Percentiles rank a stretch among this genome's conserved stretches.
Conservation (phyloP, 2,329 filamentous ascomycete species). For the Arthrobotrys iridis region DNA sequence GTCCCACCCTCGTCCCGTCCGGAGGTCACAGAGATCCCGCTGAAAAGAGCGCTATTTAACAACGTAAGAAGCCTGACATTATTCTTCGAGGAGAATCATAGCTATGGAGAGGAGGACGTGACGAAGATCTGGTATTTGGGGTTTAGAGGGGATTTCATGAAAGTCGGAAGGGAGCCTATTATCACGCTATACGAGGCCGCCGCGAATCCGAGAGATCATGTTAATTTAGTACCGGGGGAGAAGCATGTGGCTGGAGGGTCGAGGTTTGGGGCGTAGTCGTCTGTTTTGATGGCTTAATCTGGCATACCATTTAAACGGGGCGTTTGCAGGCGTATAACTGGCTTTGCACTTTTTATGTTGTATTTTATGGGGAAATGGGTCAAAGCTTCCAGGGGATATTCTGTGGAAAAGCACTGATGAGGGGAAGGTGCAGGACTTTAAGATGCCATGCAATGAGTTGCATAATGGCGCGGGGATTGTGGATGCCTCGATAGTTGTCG, state of each 20-base stretch:
- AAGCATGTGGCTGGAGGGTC: slow-evolving; percentile 38
- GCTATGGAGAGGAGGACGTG: slow-evolving; percentile 77
- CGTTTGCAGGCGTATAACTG: background rate
- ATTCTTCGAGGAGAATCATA: slow-evolving; percentile 90
- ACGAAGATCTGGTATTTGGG: slow-evolving; percentile 83
- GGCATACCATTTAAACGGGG: too few species aligned
- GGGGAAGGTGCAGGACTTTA: too few species aligned
- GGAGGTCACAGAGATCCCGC: slow-evolving; percentile 85
- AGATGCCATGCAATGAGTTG: too few species aligned
- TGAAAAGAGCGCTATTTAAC: slow-evolving; percentile 88
- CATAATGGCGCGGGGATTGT: too few species aligned
- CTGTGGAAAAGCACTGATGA: too few species aligned
- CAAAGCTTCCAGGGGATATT: too few species aligned
- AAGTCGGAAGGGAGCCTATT: slow-evolving; percentile 80
- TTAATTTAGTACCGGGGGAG: slow-evolving; percentile 59
- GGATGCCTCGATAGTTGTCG: too few species aligned
- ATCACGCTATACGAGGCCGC: slow-evolving; percentile 94
- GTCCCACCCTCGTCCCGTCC: slow-evolving; percentile 64
- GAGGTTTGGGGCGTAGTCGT: slow-evolving; percentile 34
- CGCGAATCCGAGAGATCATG: slow-evolving; percentile 89
- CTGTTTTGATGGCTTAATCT: too few species aligned
- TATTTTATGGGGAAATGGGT: too few species aligned
- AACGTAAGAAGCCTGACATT: slow-evolving; percentile 82
- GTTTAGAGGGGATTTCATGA: slow-evolving; percentile 95
- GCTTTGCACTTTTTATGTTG: background rate